Evolutionary conservation across 768 basidiomycete species (phyloP), one percentile per base, ranked within the genome.

Genomic region (Mycena epipterygia): DNA sequence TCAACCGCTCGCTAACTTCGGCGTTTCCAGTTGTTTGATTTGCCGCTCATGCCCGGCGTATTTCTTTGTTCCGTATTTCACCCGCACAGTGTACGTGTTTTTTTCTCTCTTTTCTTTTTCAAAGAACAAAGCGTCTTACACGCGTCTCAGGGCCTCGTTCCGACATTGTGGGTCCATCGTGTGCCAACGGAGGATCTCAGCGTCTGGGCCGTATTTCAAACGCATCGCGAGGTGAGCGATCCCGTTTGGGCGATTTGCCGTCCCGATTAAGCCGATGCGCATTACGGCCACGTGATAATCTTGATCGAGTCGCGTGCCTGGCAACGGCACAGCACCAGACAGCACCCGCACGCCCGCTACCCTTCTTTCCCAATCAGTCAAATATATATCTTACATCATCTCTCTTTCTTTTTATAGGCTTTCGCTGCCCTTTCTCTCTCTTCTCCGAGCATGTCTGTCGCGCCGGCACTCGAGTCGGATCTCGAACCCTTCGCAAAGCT

Each of bases 401-500:
- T 11, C 35, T 49, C 32, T 57, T 30, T 11, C 35, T 49, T 25
- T 57, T 30, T 48, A 11, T 79, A 92, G 90, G 91, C 91, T 37
- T 81, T 82, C 60, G 80, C 83, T 65, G 87, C 87, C 52, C 89
- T 91, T 65, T 82, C 85, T 39, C 83, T 90, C 66, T 84, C 88
- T 42, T 80, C 81, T 44, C 80, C 84, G 58, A 78, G 83, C 72
- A 82, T 91, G 74, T 81, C 85, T 32, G 82, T 88, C 42, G 79
- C 86, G 17, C 84, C 90, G 49, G 91, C 90, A 37, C 86, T 91
- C 55, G 90, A 91, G 77, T 79, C 79, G 62, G 90, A 92, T 74
- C 83, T 92, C 42, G 88, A 91, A 74, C 90, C 90, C 12, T 85
- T 90, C 65, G 80, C 85, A 61, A 90, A 89, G 64, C 82, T 92